phyloP scores from a whole-genome alignment of 2,329 filamentous ascomycete genomes.

The Paraconiothyrium brasiliense region DNA sequence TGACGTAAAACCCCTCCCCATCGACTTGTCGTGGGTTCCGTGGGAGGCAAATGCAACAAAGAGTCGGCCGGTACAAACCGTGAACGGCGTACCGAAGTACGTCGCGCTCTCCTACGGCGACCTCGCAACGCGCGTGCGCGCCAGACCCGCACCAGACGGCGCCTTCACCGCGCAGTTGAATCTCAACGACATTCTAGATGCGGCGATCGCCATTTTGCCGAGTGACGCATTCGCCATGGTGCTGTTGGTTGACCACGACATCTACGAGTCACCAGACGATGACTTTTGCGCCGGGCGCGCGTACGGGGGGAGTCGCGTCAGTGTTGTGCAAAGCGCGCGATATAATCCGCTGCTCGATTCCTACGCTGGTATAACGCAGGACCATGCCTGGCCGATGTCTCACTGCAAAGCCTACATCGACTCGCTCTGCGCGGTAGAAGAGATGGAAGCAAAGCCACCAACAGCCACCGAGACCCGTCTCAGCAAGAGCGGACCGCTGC shows the following conservation, averaged over 20 bases:
- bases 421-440: constrained; percentile 44
- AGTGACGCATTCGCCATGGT: constrained; percentile 67
- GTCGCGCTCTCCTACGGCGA: constrained; percentile 58
- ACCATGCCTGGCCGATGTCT: constrained; percentile 71
- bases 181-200: constrained; percentile 69
- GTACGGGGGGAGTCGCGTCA: constrained; percentile 70
- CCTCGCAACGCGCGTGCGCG: constrained; percentile 61
- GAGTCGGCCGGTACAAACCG: constrained; percentile 11
- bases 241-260: constrained; percentile 68
- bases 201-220: constrained; percentile 63
- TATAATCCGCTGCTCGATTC: constrained; percentile 64
- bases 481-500: constrained; percentile 25
- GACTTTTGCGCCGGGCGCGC: constrained; percentile 73
- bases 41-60: constrained; percentile 54
- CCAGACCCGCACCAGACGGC: constrained; percentile 59
- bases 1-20: constrained; percentile 56
- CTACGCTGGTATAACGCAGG: constrained; percentile 54
- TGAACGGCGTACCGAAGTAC: constrained; percentile 34
- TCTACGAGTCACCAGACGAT: constrained; percentile 72
- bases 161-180: constrained; percentile 64
- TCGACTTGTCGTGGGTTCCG: constrained; percentile 55
- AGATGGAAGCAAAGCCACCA: constrained; percentile 12
- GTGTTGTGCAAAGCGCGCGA: constrained; percentile 68
- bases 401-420: constrained; percentile 67
- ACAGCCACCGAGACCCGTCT: constrained; percentile 22